Base-by-base conservation (phyloP, 2,329 filamentous ascomycete genomes). In the Ceratocystiopsis brevicomis region DNA sequence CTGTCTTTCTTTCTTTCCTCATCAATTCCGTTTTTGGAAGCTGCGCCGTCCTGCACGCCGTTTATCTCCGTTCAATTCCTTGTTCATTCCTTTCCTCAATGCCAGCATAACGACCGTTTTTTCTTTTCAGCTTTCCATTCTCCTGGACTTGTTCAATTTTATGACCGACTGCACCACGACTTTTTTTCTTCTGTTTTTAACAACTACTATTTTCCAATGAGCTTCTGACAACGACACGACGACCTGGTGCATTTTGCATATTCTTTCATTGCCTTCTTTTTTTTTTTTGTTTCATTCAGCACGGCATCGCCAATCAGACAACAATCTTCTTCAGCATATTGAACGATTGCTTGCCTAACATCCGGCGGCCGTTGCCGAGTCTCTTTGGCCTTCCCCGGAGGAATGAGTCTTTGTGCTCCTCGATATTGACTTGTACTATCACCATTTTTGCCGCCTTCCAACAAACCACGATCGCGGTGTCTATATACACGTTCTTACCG, bases 141-240 rank as follows among this genome's bases (percentile, higher is more conserved):
- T 30, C 50, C 38, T 53, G 53, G 54, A 54, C 35, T 47, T 45
- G 41, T 40, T 40, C 43, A 32, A 42, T 47, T 38, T 42, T 49
- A 48, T 43, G 40, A 44, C 34, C 37, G 43, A 36, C 37, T 55
- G 51, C 53, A 52, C 50, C 44, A 49, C 44, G 45, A 51, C 19
- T 35, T 42, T 54, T 56, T 54, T 52, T 56, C 56, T 56, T 59
- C 59, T 62, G 54, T 62, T 30, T 54, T 51, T 50, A 53, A 49
- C 56, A 56, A 50, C 50, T 13, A 17, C n/a, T 34, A 39, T 16
- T 12, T 30, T 35, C 30, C 56, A 50, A 65, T 65, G 63, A 65
- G 61, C 59, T 57, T 62, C 60, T 61, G 62, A 64, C 54, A 50
- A 38, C 39, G 42, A 39, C 61, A 65, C 61, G 61, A 63, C 54